Conservation (phyloP, 2,329 filamentous ascomycete species). For the Cryphonectria parasitica region DNA sequence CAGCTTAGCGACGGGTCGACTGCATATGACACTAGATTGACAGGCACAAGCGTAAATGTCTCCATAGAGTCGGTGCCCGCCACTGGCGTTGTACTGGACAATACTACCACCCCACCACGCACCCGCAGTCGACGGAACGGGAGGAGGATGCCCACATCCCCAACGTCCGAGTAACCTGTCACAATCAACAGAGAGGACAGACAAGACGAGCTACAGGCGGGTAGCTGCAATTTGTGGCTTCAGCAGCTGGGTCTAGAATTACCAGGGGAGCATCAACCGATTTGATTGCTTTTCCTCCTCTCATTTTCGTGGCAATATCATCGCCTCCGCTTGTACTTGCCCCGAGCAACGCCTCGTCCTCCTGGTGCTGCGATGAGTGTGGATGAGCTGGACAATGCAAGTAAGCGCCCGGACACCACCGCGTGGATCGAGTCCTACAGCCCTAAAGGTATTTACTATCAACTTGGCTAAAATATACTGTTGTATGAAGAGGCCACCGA, state of each 20-base stretch:
- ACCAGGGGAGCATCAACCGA: background rate
- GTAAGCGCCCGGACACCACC: background rate
- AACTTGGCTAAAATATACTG: background rate
- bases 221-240: background rate
- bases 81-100: background rate
- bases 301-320: background rate
- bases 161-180: background rate
- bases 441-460: background rate
- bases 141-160: background rate
- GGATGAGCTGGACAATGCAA: background rate
- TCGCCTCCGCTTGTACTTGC: background rate
- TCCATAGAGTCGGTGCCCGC: background rate
- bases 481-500: background rate
- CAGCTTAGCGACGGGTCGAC: background rate
- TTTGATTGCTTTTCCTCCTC: background rate
- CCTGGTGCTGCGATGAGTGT: background rate
- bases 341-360: background rate
- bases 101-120: background rate
- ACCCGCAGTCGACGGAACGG: background rate
- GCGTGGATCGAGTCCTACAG: background rate
- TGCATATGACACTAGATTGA: background rate
- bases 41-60: background rate
- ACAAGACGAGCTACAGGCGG: background rate
- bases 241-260: background rate
- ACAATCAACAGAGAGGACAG: background rate